These are phyloP conservation scores for Entomophthora muscae DNA, from an alignment of 371 early-diverging fungal genomes.

Conservation along the genomic window DNA sequence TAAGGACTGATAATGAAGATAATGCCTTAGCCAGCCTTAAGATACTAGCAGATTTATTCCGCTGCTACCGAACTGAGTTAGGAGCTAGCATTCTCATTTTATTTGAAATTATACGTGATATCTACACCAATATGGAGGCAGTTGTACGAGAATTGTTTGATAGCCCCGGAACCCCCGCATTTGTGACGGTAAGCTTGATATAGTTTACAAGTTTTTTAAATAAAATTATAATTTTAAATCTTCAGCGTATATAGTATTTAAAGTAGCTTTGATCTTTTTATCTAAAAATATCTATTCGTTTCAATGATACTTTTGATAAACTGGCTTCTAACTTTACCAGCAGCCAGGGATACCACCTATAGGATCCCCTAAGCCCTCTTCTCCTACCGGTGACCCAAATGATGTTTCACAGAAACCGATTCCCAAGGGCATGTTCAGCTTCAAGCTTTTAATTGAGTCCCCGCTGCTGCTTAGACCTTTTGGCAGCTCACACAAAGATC, in stretches of 20 bases:
- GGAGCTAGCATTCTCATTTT: slow-evolving; percentile 81
- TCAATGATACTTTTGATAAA: too few relatives aligned
- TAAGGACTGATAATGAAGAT: slow-evolving; percentile 89
- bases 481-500: slow-evolving; percentile 12
- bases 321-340: slow-evolving; percentile 4
- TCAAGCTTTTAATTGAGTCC: slow-evolving; percentile 93
- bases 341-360: slow-evolving; percentile 33
- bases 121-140: slow-evolving; percentile 78
- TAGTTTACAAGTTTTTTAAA: too few relatives aligned
- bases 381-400: slow-evolving; percentile 47
- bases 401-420: slow-evolving; percentile 39
- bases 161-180: slow-evolving; percentile 33
- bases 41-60: slow-evolving; percentile 85
- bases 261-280: too few relatives aligned
- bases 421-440: slow-evolving; percentile 58
- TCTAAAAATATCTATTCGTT: too few relatives aligned
- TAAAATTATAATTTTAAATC: too few relatives aligned
- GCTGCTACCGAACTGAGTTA: slow-evolving; percentile 55
- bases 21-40: slow-evolving; percentile 84
- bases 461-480: slow-evolving; percentile 83
- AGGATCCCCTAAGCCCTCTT: slow-evolving; percentile 56
- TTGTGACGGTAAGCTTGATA: slow-evolving; percentile 33
- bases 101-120: slow-evolving; percentile 75
- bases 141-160: slow-evolving; percentile 67
- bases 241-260: too few relatives aligned